Percentiles rank a stretch among this genome's conserved stretches.
phyloP scores from a whole-genome alignment of 768 basidiomycete genomes.

The Pleurotus djamor region DNA sequence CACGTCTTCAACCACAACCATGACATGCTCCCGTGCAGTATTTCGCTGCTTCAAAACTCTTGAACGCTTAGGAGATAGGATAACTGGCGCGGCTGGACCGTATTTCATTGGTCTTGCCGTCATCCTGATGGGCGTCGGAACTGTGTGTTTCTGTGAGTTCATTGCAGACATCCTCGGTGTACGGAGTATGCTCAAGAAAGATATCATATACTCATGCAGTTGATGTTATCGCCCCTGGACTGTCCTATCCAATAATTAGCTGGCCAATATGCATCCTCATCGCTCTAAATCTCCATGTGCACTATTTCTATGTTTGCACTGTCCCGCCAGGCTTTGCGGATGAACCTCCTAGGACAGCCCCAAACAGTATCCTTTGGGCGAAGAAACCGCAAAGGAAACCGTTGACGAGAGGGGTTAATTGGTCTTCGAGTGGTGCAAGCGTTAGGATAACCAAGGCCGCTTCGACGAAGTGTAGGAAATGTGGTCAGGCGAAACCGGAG shows the following conservation, averaged over 20 bases:
- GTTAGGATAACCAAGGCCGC: slow-evolving; percentile 52
- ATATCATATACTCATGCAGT: slow-evolving; percentile 40
- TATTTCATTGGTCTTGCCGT: slow-evolving; percentile 85
- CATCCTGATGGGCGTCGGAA: slow-evolving; percentile 64
- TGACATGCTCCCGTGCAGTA: slow-evolving; percentile 45
- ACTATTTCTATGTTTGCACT: slow-evolving; percentile 87
- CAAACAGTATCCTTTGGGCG: slow-evolving; percentile 58
- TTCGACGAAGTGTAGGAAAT: slow-evolving; percentile 65
- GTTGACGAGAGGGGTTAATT: slow-evolving; percentile 43
- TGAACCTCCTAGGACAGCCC: slow-evolving; percentile 44
- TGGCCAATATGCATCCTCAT: slow-evolving; percentile 74
- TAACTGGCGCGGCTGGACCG: slow-evolving; percentile 91
- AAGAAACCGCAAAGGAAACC: slow-evolving; percentile 23
- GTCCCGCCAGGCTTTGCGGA: slow-evolving; percentile 77
- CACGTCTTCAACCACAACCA: slow-evolving; percentile 14
- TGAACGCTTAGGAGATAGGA: slow-evolving; percentile 71
- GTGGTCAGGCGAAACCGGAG: slow-evolving; percentile 72
- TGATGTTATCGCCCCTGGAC: slow-evolving; percentile 69
- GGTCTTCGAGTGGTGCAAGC: slow-evolving; percentile 42
- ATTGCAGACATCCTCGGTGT: not conserved
- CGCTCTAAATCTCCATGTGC: slow-evolving; percentile 69
- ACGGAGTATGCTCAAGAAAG: not conserved
- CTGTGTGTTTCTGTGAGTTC: slow-evolving; percentile 78
- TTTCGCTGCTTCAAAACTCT: slow-evolving; percentile 56
- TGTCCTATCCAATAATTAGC: slow-evolving; percentile 57